phyloP scores from a whole-genome alignment of 495 filamentous ascomycete species.

The Aspergillus homomorphus region DNA sequence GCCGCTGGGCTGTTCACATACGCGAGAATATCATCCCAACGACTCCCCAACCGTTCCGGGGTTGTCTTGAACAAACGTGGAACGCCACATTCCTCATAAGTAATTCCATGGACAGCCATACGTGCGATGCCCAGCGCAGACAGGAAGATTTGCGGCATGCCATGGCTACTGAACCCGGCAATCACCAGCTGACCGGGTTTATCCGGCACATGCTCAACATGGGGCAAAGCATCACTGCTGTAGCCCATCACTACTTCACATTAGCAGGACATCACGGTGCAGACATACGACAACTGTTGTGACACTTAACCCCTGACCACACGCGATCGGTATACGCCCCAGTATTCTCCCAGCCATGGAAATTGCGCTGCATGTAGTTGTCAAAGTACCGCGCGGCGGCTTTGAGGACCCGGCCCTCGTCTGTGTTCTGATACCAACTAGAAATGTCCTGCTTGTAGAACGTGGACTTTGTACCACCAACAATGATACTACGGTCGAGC shows the following conservation, averaged over 20 bases:
- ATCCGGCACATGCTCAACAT: constrained; percentile 44
- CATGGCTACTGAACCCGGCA: constrained; percentile 50
- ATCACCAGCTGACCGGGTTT: constrained; percentile 40
- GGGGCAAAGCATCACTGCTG: constrained; percentile 40
- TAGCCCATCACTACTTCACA: constrained; percentile 37
- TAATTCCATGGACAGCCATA: constrained; percentile 34
- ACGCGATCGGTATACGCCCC: constrained; percentile 40
- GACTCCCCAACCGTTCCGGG: constrained; percentile 25
- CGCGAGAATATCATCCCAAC: constrained; percentile 21
- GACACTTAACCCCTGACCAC: constrained; percentile 51
- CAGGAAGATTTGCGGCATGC: constrained; percentile 50
- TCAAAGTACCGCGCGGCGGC: constrained; percentile 43
- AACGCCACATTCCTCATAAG: constrained; percentile 38
- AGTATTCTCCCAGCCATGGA: constrained; percentile 49
- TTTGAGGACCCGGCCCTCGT: constrained; percentile 47
- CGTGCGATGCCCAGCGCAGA: constrained; percentile 43
- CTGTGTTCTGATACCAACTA: constrained; percentile 49
- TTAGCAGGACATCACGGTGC: constrained; percentile 1
- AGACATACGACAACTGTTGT: background rate
- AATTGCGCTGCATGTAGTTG: constrained; percentile 45
- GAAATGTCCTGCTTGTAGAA: constrained; percentile 28
- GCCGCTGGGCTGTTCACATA: background rate
- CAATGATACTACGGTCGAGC: constrained; percentile 49
- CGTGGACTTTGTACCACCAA: constrained; percentile 46
- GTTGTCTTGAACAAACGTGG: constrained; percentile 41